Base-by-base conservation (phyloP, 78 protist species). In the Mantamonas sphyraenae region DNA sequence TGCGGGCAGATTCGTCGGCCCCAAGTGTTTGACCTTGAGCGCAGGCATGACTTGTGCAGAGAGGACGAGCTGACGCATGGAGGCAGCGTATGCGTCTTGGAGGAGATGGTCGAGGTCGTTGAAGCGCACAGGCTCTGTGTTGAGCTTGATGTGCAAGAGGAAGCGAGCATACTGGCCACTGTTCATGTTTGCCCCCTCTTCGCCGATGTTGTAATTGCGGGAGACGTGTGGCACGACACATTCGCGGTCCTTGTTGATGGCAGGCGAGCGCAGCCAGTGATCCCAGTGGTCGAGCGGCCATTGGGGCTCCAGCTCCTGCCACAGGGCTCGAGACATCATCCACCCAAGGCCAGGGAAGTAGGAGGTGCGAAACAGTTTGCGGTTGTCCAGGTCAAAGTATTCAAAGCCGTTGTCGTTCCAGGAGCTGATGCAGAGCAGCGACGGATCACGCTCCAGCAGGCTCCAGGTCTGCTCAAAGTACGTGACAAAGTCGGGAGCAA, bases 301-400 rank as follows among this genome's bases (percentile, higher is more conserved):
- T n/a, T 30, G 2, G 0, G 20, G 26, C 68, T 43, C 58, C 34
- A 71, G 68, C 60, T 77, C 83, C 14, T 40, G 50, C 85, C 87
- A 82, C 31, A 82, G 39, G 17, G 0, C 10, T 0, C 57, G 12
- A 0, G 14, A 2, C 38, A 82, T 59, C 77, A 74, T 68, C 87
- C 87, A 82, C 12, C 89, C 91, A 5, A 85, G 80, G 26, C 90
- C 90, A 2, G 84, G 84, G 58, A 84, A 84, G 61, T 45, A 84
- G 58, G 53, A 39, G 33, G 74, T 26, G 47, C 79, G 68, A 19
- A 72, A 19, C 26, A 59, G 53, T 30, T 31, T n/a, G 28, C 22
- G 55, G 37, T 43, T 24, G 17, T 39, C 1, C 65, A 5, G 53
- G 16, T 19, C 53, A 47, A 71, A 38, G 24, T 68, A 35, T 2